Evolutionary conservation across 805 yeast species (phyloP).

Genomic region (Candida xiaguanensis): DNA sequence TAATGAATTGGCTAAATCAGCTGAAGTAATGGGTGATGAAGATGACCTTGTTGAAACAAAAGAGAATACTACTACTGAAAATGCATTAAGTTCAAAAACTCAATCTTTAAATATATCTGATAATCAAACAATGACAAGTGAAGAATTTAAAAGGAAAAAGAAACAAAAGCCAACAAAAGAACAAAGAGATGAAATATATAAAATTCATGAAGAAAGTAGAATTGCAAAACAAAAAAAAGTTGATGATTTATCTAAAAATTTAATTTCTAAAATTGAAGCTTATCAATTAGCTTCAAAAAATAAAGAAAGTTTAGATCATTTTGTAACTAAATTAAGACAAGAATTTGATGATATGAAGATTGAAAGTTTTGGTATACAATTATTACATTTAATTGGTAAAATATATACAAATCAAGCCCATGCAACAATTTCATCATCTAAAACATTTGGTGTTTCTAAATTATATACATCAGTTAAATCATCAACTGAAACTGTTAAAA

Average conservation of each 20-base stretch:
- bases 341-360: slow-evolving; percentile 81
- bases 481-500: slow-evolving; percentile 77
- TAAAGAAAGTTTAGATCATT: slow-evolving; percentile 56
- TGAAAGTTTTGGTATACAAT: slow-evolving; percentile 93
- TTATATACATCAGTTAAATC: slow-evolving; percentile 78
- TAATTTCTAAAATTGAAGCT: slow-evolving; percentile 46
- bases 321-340: slow-evolving; percentile 46
- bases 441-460: slow-evolving; percentile 83
- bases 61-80: background rate
- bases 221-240: slow-evolving; percentile 48
- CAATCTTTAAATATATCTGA: slow-evolving; percentile 2
- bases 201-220: slow-evolving; percentile 53
- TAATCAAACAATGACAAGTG: slow-evolving; percentile 13
- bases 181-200: slow-evolving; percentile 47
- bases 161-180: slow-evolving; percentile 29
- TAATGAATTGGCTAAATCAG: slow-evolving; percentile 65
- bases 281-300: slow-evolving; percentile 59
- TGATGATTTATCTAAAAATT: slow-evolving; percentile 45
- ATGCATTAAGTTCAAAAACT: background rate
- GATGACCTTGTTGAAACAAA: slow-evolving; percentile 17
- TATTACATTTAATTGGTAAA: slow-evolving; percentile 78
- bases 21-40: slow-evolving; percentile 46
- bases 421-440: slow-evolving; percentile 69
- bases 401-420: slow-evolving; percentile 74
- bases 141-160: slow-evolving; percentile 23